Evolutionary conservation across 176 grass and related monocot species (phyloP), one percentile per base, ranked within the genome.

Genomic region (Carex kokanica): DNA sequence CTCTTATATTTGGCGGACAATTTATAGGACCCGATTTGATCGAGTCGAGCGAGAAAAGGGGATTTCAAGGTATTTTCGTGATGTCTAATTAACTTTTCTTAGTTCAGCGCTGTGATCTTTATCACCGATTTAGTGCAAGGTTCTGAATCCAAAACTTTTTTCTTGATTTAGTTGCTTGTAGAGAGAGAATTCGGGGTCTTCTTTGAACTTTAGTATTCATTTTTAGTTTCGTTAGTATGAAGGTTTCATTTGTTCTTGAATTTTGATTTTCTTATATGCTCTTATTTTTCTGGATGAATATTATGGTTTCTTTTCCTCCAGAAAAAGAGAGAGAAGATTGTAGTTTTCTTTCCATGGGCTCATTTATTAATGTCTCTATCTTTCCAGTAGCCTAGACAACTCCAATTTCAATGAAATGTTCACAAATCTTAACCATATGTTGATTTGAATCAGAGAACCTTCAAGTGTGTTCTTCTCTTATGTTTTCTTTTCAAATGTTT

Each of bases 21-120:
- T 71, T 45, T 45, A 43, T 78, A 55, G 45, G 52, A 74, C 5
- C 23, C 71, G 71, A 74, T 74, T 53, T 47, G 71, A 74, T 53
- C 70, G n/a, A 74, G 45, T 52, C 71, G 12, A 24, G 45, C 43
- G 43, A 74, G 20, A 27, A 74, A 54, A 78, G 51, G 73, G 51
- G 25, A 4, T 56, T 54, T 78, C 15, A 56, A 78, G 73, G 73
- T 78, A 78, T 24, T 78, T 2, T 32, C 51, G 17, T 41, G 36
- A 18, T 24, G 20, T 51, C 34, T 38, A 40, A 38, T 41, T 41
- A 65, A 6, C 63, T 36, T 69, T 68, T 40, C 41, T 51, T 47
- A 24, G 20, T 24, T 51, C 24, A 73, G 18, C n/a, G 10, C 4
- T 47, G 5, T 25, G 69, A 49, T 73, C n/a, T 73, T 47, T 73